Evolutionary conservation across 2,329 filamentous ascomycete species (phyloP), one percentile per base, ranked within the genome.

Genomic region (Dothideomycetes sp.): DNA sequence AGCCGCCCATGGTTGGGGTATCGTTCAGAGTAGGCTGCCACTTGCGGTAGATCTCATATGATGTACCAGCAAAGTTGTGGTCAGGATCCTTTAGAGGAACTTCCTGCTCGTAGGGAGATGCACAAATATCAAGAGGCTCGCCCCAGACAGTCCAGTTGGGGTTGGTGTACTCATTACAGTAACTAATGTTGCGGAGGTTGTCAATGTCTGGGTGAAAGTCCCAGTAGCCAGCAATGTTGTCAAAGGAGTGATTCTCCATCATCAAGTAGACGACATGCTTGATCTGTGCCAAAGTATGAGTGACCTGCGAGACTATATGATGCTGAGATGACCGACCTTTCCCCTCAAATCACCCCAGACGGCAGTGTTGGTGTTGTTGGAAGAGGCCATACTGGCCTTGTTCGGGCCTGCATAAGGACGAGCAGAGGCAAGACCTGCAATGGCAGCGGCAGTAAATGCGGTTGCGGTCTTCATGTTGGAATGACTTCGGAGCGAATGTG

Each of bases 181-280:
- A 61, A 8, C 41, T 41, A 35, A 49, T 49, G 33, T 56, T 53
- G 36, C 48, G 46, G 30, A 59, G 44, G 43, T 60, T 60, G 49
- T 63, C 59, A 31, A 62, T 61, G 19, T 58, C 55, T 1, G 48
- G 47, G 39, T 59, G 49, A 40, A 60, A 61, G 43, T 57, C 50
- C 54, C 58, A 63, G 45, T 58, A 60, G 15, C 60, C 59, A 8
- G 57, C 57, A 24, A 63, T 59, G 47, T 62, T 63, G 47, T 63
- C 59, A 38, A 63, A 61, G 9, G 53, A 59, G 45, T 60, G 59
- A 43, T 63, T 64, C 45, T 62, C 58, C 45, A 59, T 51, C 38
- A 60, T 59, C 15, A 62, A 45, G 37, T 59, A 59, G 34, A 62
- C 46, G 15, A 61, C 56, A 31, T 52, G 45, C 42, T 52, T 50